Conservation (phyloP, 129 eudicot genomes). For the Chrysanthemum makinoi region DNA sequence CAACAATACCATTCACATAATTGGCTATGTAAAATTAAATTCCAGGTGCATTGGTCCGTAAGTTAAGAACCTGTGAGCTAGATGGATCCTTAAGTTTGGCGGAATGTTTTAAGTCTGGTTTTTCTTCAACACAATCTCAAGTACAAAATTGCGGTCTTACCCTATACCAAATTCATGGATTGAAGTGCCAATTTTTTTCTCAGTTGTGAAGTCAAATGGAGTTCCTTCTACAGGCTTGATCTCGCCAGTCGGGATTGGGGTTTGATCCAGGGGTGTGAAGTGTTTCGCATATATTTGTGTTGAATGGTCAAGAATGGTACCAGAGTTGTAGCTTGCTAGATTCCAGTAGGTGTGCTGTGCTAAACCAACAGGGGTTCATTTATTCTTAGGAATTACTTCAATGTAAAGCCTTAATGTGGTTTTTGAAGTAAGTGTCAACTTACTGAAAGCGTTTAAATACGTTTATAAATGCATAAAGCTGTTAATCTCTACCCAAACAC, state of each 20-base stretch:
- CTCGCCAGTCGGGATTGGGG: slow-evolving; percentile 77
- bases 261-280: slow-evolving; percentile 70
- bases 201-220: slow-evolving; percentile 76
- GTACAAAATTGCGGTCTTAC: slow-evolving; percentile 88
- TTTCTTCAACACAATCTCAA: slow-evolving; percentile 83
- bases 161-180: slow-evolving; percentile 62
- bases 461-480: too few relatives aligned
- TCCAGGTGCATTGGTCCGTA: slow-evolving; percentile 95
- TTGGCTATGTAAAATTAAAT: slow-evolving; percentile 93
- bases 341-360: slow-evolving; percentile 98
- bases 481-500: too few relatives aligned
- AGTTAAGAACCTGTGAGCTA: slow-evolving; percentile 55
- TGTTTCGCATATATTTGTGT: slow-evolving; percentile 71
- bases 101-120: slow-evolving; percentile 73
- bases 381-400: slow-evolving; percentile 75
- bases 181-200: slow-evolving; percentile 65
- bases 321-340: slow-evolving; percentile 73
- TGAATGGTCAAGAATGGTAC: slow-evolving; percentile 63
- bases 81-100: slow-evolving; percentile 66
- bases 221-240: slow-evolving; percentile 68
- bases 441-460: too few relatives aligned
- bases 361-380: slow-evolving; percentile 71
- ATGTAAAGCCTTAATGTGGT: slow-evolving; percentile 79
- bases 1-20: slow-evolving; percentile 63
- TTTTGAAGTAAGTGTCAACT: slow-evolving; percentile 31